Evolutionary conservation across 2,329 filamentous ascomycete species (phyloP).

Genomic region (Xylariales sp.): DNA sequence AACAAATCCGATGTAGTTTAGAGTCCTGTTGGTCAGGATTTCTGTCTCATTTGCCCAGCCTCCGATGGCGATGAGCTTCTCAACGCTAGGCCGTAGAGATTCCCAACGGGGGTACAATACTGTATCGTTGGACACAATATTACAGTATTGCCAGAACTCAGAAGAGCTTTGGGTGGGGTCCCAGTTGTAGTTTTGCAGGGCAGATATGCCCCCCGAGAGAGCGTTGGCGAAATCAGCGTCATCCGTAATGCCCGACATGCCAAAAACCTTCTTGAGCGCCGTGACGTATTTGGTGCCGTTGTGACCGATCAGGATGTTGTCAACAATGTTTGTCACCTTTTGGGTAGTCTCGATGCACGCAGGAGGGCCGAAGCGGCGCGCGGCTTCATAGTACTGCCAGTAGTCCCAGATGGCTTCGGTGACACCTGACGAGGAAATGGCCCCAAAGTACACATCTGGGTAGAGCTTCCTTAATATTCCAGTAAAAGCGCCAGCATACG

Average conservation of each 20-base stretch:
- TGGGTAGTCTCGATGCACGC: slow-evolving; percentile 64
- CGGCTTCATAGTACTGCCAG: slow-evolving; percentile 57
- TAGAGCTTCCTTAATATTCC: slow-evolving; percentile 74
- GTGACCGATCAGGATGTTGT: slow-evolving; percentile 43
- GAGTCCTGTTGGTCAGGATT: slow-evolving; percentile 34
- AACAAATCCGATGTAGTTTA: slow-evolving; percentile 49
- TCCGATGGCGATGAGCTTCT: slow-evolving; percentile 33
- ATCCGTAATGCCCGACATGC: slow-evolving; percentile 37
- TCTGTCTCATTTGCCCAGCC: slow-evolving; percentile 34
- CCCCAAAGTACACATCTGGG: slow-evolving; percentile 72
- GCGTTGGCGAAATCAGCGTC: slow-evolving; percentile 44
- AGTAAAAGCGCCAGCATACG: slow-evolving; percentile 76
- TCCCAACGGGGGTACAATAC: slow-evolving; percentile 38
- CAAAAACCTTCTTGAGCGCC: slow-evolving; percentile 39
- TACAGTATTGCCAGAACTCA: slow-evolving; percentile 43
- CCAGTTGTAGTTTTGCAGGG: slow-evolving; percentile 49
- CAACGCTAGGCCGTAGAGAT: slow-evolving; percentile 26
- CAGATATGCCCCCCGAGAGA: slow-evolving; percentile 35
- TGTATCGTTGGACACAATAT: slow-evolving; percentile 34
- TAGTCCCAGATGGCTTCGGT: slow-evolving; percentile 74
- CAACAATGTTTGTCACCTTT: slow-evolving; percentile 46
- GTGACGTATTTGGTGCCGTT: slow-evolving; percentile 35
- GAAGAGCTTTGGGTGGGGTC: slow-evolving; percentile 40
- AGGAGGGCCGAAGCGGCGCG: slow-evolving; percentile 42
- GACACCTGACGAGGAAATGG: slow-evolving; percentile 77